phyloP scores from a whole-genome alignment of 176 grass and related monocot species.

The Eragrostis nindensis region DNA sequence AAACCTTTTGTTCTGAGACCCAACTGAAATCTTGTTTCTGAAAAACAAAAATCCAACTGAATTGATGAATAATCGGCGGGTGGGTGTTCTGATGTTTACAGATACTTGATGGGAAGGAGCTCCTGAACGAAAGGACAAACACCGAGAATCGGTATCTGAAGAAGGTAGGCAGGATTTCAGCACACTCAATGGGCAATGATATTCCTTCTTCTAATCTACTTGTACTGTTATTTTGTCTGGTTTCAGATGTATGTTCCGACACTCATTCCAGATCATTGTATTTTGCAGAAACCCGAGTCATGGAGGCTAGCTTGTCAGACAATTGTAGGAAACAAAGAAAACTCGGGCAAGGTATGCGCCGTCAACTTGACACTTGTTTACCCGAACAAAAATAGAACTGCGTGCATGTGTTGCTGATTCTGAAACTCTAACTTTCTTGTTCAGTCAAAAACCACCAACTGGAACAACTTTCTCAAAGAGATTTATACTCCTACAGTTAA shows the following conservation, averaged over 20 bases:
- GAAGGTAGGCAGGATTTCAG: slow-evolving; percentile 43
- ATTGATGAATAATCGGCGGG: neutral
- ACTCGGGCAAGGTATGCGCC: slow-evolving; percentile 77
- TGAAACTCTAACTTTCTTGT: neutral
- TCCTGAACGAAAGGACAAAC: slow-evolving; percentile 79
- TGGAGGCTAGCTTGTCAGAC: slow-evolving; percentile 97
- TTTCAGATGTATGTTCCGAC: neutral
- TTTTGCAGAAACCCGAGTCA: slow-evolving; percentile 81
- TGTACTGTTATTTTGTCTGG: neutral
- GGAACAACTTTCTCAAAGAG: neutral
- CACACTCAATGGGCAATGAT: neutral
- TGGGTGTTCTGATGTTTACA: slow-evolving; percentile 42
- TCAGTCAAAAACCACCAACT: neutral
- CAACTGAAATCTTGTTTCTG: too few species aligned
- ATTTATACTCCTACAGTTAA: neutral
- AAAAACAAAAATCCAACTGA: neutral
- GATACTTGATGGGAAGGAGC: slow-evolving; percentile 76
- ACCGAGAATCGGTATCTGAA: slow-evolving; percentile 77
- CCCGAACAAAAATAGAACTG: neutral
- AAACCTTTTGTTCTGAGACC: neutral
- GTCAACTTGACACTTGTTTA: neutral
- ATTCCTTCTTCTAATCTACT: neutral
- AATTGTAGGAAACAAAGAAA: slow-evolving; percentile 95
- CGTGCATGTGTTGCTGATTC: neutral
- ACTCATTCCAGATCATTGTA: neutral